Conservation (phyloP, 2,329 filamentous ascomycete genomes). For the Fusarium mexicanum region DNA sequence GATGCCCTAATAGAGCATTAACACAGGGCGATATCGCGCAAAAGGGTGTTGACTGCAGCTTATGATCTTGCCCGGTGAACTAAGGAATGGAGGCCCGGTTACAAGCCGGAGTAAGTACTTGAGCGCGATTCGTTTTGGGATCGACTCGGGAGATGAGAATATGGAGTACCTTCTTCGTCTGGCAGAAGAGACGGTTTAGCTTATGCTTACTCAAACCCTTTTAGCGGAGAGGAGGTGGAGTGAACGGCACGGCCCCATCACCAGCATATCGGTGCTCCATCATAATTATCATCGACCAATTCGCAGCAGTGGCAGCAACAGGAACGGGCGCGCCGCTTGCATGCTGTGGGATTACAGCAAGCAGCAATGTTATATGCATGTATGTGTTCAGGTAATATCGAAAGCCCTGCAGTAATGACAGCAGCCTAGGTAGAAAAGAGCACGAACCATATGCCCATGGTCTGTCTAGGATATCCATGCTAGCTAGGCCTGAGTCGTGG, state of each 20-base stretch:
- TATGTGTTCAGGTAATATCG: slow-evolving; percentile 11
- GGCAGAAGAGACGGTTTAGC: slow-evolving; percentile 37
- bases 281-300: slow-evolving; percentile 29
- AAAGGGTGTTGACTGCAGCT: slow-evolving; percentile 17
- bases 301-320: slow-evolving; percentile 13
- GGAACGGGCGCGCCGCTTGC: slow-evolving; percentile 23
- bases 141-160: slow-evolving; percentile 39
- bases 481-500: slow-evolving; percentile 14
- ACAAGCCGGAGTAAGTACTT: slow-evolving; percentile 32
- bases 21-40: slow-evolving; percentile 29
- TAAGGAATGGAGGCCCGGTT: slow-evolving; percentile 25
- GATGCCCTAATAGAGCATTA: slow-evolving; percentile 30
- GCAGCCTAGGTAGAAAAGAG: slow-evolving; percentile 30
- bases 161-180: slow-evolving; percentile 34
- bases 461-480: slow-evolving; percentile 20
- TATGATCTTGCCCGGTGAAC: slow-evolving; percentile 8
- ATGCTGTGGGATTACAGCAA: slow-evolving; percentile 13
- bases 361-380: slow-evolving; percentile 10
- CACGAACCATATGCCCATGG: slow-evolving; percentile 35
- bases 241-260: slow-evolving; percentile 34
- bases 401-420: slow-evolving; percentile 32
- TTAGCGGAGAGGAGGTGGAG: slow-evolving; percentile 41
- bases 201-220: slow-evolving; percentile 43
- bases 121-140: slow-evolving; percentile 29
- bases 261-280: slow-evolving; percentile 30